Base-by-base conservation (phyloP, 164 flowering plant genomes). In the Vitis riparia region DNA sequence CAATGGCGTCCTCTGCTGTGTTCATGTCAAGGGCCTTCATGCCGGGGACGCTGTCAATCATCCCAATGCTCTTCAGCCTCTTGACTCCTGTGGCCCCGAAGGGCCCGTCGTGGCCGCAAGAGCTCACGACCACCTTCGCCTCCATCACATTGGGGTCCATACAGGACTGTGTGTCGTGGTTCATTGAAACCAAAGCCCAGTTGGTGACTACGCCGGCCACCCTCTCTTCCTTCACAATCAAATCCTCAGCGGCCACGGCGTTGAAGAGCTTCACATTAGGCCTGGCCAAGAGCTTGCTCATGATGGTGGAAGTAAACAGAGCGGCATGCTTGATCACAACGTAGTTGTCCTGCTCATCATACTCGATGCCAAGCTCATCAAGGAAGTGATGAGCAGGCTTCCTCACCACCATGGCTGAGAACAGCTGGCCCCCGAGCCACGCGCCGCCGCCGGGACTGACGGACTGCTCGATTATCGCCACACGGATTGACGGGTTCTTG, bases 71-170 rank as follows among this genome's bases (percentile, higher is more conserved):
- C 88, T 77, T 87, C 68, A 95, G 78, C 82, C 99, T 79, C 93
- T 95, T 95, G 11, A 93, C 99, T 0, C 99, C 98, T 1, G 98
- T 95, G 47, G 97, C 98, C 0, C 98, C 97, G 50, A 95, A 86
- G 0, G 99, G 99, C 7, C 98, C 99, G 59, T 95, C 99, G 64
- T 95, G 99, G 1, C 98, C 99, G 55, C 98, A 95, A 1, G 97
- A 93, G 75, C 99, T 93, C 53, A 95, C 98, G 59, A 95, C 98
- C 47, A 95, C 82, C 81, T 93, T 93, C 19, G 99, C 83, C 83
- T 94, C 99, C 97, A 94, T 94, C 29, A 92, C 94, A 59, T 94
- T 94, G 2, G 98, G 98, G 73, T 92, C 97, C 99, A 92, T 94
- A 69, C 99, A 94, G 15, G 97, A 91, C 71, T 94, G 98, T 44